Percentiles rank a stretch among this genome's conserved stretches.
Evolutionary conservation across 1,139 yeast genomes (phyloP).

Genomic region (Sugiyamaella pinicola): DNA sequence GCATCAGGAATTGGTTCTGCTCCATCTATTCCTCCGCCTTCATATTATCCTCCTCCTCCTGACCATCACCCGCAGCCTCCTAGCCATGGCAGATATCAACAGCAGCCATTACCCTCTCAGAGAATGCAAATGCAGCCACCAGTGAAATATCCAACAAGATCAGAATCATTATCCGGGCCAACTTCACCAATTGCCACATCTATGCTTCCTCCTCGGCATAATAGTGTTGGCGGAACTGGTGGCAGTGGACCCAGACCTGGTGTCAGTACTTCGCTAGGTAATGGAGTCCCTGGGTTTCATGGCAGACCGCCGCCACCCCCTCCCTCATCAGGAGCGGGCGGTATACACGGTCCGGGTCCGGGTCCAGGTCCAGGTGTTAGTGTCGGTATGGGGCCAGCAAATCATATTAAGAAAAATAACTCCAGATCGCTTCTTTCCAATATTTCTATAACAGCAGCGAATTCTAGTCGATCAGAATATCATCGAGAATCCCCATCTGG

Average conservation of each 20-base stretch:
- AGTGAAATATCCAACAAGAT: constrained; percentile 23
- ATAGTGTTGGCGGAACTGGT: constrained; percentile 19
- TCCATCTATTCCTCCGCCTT: constrained; percentile 8
- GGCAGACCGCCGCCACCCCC: constrained; percentile 19
- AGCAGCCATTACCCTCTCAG: constrained; percentile 13
- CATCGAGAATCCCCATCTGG: not conserved
- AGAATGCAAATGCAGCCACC: constrained; percentile 11
- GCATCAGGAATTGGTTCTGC: constrained; percentile 5
- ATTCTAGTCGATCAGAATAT: not conserved
- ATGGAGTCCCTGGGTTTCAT: constrained; percentile 16
- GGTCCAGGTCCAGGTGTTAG: constrained; percentile 1
- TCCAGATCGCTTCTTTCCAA: constrained; percentile 4
- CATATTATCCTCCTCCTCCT: constrained; percentile 7
- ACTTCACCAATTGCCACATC: constrained; percentile 13
- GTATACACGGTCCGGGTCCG: not conserved
- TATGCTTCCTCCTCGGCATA: constrained; percentile 21
- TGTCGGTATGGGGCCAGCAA: too few relatives aligned
- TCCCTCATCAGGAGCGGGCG: not conserved
- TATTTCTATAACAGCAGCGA: constrained; percentile 4
- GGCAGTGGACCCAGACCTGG: not conserved
- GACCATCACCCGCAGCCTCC: constrained; percentile 21
- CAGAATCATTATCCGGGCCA: constrained; percentile 24
- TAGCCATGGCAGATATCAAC: constrained; percentile 24
- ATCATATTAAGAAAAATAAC: not conserved
- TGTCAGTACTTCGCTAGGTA: not conserved